Evolutionary conservation across 352 stramenopile genomes (phyloP).

Genomic region (Globisporangium paroecandrum): DNA sequence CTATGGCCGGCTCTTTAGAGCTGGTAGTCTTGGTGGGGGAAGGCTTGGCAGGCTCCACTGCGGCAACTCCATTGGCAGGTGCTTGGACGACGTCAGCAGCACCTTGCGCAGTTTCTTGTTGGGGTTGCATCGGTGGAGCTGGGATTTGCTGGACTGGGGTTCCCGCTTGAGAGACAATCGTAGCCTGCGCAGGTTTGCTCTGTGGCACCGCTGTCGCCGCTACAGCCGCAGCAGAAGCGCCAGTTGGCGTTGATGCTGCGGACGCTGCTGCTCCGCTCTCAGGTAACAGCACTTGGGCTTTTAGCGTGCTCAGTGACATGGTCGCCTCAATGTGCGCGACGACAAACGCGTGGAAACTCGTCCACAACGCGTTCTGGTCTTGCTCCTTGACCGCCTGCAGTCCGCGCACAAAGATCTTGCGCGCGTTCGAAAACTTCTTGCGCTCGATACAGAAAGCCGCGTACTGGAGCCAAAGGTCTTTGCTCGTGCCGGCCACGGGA

Average conservation of each 20-base stretch:
- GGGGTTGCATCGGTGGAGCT: background rate
- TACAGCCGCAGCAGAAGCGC: slow-evolving; percentile 4
- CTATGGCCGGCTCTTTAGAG: background rate
- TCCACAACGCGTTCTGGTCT: slow-evolving; percentile 45
- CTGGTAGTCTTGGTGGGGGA: background rate
- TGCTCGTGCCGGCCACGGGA: slow-evolving; percentile 34
- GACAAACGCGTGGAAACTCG: slow-evolving; percentile 61
- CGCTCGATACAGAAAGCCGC: slow-evolving; percentile 70
- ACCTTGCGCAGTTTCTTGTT: background rate
- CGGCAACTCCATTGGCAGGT: slow-evolving; percentile 3
- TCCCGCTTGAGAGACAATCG: background rate
- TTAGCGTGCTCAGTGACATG: slow-evolving; percentile 46
- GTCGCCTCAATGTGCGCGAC: slow-evolving; percentile 53
- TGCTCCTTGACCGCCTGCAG: slow-evolving; percentile 37
- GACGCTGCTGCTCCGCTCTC: slow-evolving; percentile 24
- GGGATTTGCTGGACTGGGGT: background rate
- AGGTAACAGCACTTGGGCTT: slow-evolving; percentile 51
- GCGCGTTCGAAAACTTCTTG: slow-evolving; percentile 70
- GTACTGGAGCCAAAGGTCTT: slow-evolving; percentile 59
- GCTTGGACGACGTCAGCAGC: background rate
- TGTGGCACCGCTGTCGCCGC: background rate
- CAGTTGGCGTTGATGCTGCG: slow-evolving; percentile 6
- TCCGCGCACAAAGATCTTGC: slow-evolving; percentile 70
- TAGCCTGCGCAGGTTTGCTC: background rate
- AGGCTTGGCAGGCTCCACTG: slow-evolving; percentile 7